These are phyloP conservation scores for Arctium lappa DNA, from an alignment of 129 eudicot genomes.

Conservation along the genomic window DNA sequence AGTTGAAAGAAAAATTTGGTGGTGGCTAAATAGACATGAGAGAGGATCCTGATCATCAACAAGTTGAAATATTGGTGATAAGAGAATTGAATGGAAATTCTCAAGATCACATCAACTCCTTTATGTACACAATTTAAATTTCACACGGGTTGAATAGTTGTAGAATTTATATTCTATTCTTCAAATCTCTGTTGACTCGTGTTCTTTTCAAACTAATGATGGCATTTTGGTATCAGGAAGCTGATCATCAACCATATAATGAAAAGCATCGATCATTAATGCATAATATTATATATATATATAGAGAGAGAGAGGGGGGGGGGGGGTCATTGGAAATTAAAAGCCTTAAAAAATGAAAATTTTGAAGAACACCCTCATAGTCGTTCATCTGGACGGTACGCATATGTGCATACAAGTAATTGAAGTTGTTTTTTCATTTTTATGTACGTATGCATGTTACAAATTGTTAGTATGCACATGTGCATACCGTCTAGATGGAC, in stretches of 20 bases:
- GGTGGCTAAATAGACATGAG: slow-evolving; percentile 33
- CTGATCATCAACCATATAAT: slow-evolving; percentile 12
- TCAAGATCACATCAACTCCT: slow-evolving; percentile 31
- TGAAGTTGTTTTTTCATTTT: too few species aligned
- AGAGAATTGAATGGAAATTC: slow-evolving; percentile 18
- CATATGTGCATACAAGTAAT: too few species aligned
- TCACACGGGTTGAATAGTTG: slow-evolving; percentile 22
- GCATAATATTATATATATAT: background rate
- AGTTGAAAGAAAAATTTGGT: background rate
- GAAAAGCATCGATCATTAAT: slow-evolving; percentile 16
- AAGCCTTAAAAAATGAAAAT: background rate
- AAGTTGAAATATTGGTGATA: slow-evolving; percentile 21
- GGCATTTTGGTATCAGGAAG: slow-evolving; percentile 15
- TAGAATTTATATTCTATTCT: slow-evolving; percentile 22
- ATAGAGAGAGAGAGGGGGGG: too few species aligned
- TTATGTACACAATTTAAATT: slow-evolving; percentile 22
- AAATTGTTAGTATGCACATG: too few species aligned
- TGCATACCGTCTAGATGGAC: too few species aligned
- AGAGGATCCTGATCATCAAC: slow-evolving; percentile 15
- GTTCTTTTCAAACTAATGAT: background rate
- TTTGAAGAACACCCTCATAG: too few species aligned
- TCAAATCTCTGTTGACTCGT: slow-evolving; percentile 31
- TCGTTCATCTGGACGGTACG: too few species aligned
- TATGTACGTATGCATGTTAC: too few species aligned
- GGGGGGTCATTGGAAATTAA: background rate